Base-by-base conservation (phyloP, 371 early-diverging fungal species). In the Homolaphlyctis polyrhiza region DNA sequence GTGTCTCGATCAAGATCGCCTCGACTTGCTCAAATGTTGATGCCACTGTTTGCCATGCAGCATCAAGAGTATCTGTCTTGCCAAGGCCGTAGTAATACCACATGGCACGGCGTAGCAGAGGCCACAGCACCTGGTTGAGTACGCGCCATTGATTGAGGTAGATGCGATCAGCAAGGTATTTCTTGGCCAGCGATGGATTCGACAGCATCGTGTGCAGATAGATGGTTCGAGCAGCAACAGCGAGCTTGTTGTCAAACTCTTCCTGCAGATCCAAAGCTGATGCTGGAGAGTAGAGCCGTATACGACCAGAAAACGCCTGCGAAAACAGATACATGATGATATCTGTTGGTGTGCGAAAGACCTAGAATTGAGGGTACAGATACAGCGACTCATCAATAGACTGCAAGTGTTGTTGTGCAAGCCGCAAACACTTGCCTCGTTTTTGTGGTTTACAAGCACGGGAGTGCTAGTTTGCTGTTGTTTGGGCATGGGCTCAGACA, bases 311-410 rank as follows among this genome's bases (percentile, higher is more conserved):
- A 60, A 76, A 75, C 2, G 76, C 68, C 50, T 69, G 69, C 13
- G 79, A 68, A 58, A 66, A 79, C 30, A 79, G 62, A 36, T 63
- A 79, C 64, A 71, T 72, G 57, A 73, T 66, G 25, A 79, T 71
- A 47, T 74, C 71, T 8, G 73, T 69, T 1, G 70, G 25, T 28
- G 67, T 59, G 32, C 71, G 47, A 60, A 63, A 68, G 13, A 69
- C 62, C 78, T 78, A n/a, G n/a, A n/a, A 65, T 33, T 29, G 16
- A 8, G 21, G 8, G 14, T n/a, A n/a, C n/a, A n/a, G n/a, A n/a
- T n/a, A n/a, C n/a, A n/a, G n/a, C n/a, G n/a, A n/a, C n/a, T n/a
- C n/a, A n/a, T n/a, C n/a, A 45, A 30, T 34, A 28, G 18, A 60
- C 14, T 6, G 16, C 18, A 33, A 34, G 63, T 16, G 11, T 11